Evolutionary conservation across 345 rosid species (phyloP), one percentile per base, ranked within the genome.

Genomic region (Garcia nutans): DNA sequence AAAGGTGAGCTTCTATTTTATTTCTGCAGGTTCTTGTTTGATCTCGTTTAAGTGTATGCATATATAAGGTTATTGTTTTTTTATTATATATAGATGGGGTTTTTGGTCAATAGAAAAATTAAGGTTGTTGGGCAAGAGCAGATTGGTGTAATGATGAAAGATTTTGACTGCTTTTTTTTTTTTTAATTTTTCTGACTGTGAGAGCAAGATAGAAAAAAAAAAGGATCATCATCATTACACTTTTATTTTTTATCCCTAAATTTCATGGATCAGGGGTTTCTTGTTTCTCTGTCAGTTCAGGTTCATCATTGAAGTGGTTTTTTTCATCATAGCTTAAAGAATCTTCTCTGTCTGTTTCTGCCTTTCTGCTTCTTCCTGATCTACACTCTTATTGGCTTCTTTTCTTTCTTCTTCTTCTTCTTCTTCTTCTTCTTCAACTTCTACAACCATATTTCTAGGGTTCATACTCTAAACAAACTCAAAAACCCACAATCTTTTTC

Each of bases 71-170:
- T 0, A 11, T 42, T 45, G 3, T 26, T 37, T 37, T 33, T 37
- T 37, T 37, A 15, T 78, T 50, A 72, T 50, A 59, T 7, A 37
- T 58, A 52, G 37, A 23, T 82, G 79, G 65, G 64, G 76, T 70
- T 11, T 76, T 65, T 37, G 54, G 77, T 76, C 68, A 65, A 65
- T 59, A 45, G 56, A 20, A 60, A 49, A 72, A 44, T 78, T 28
- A 20, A 76, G 66, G 79, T 76, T 6, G 66, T 71, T 70, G 82
- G 77, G 71, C 86, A 71, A 73, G 80, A 72, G 84, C 85, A 86
- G 87, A 89, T 87, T 87, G 89, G 87, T 72, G 86, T 89, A 89
- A 89, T 89, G 93, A 89, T 89, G 88, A 84, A 77, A 74, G 80
- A 72, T 78, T 84, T 85, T 86, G 90, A 87, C 90, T 72, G 59